Evolutionary conservation across 805 yeast species (phyloP), one percentile per base, ranked within the genome.

Genomic region (Scheffersomyces spartinae): DNA sequence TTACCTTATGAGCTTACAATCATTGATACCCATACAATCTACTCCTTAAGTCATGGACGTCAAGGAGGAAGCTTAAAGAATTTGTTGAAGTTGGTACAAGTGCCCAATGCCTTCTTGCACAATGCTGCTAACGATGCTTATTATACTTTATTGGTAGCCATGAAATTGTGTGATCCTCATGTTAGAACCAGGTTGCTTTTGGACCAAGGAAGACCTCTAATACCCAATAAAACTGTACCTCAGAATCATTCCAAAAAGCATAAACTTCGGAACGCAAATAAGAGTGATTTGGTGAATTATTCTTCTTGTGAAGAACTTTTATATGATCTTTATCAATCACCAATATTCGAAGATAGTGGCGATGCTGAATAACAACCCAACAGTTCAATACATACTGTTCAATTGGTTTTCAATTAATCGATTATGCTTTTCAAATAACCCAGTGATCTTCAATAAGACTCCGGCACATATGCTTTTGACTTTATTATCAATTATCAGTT

Each of bases 51-150:
- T 3, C 60, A 55, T 30, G 65, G 72, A 2, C 39, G 38, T 7
- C 40, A 51, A 18, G 67, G 68, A 5, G 51, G 61, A 3, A 53
- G 64, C 6, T 42, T 77, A 22, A 58, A 68, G 9, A 63, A 60
- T 12, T 43, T 68, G 0, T 49, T 75, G 10, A 45, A 66, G 20
- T 41, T 58, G 24, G 47, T 70, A 25, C 51, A 54, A 15, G 57
- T 77, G 5, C 79, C 81, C 1, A 72, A 71, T 39, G 63, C 73
- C 1, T 61, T 56, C 34, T 49, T 77, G 24, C 85, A 77, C 43
- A 77, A 77, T 42, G 85, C 80, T 2, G 81, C 75, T 3, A 77
- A 77, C 39, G 86, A 77, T 44, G 71, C 82, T 5, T 70, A 72
- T 38, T 74, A 61, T 34, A 77, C 85, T 0, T 44, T 76, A 24